phyloP scores from a whole-genome alignment of 192 early-diverging fungal genomes.

The Coemansia sp. region DNA sequence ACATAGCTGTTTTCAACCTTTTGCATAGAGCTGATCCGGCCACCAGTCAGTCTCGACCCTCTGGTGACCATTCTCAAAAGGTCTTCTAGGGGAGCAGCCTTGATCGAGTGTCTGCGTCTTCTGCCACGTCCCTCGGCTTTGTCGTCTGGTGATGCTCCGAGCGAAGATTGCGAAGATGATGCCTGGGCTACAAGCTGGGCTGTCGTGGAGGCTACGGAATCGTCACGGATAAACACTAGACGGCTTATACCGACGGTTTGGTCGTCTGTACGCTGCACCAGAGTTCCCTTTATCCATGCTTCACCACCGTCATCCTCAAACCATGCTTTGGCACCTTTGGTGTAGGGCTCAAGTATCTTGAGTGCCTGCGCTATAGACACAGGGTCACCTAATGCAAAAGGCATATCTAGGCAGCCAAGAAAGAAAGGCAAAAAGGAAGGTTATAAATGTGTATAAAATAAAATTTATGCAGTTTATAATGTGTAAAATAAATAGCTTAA shows the following conservation, averaged over 20 bases:
- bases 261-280: conserved; percentile 45
- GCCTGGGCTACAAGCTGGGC: conserved; percentile 39
- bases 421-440: conserved; percentile 1
- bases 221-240: conserved; percentile 44
- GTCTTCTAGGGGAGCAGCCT: conserved; percentile 29
- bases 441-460: background rate
- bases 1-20: conserved; percentile 27
- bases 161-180: background rate
- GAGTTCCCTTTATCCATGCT: conserved; percentile 75
- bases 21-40: conserved; percentile 35
- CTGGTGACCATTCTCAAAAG: conserved; percentile 33
- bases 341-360: conserved; percentile 61
- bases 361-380: conserved; percentile 35
- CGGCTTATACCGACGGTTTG: conserved; percentile 28
- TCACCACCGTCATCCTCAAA: conserved; percentile 81
- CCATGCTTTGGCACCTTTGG: conserved; percentile 79
- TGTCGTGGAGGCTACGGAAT: conserved; percentile 25
- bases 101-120: background rate
- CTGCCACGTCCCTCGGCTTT: background rate
- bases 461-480: too few species aligned
- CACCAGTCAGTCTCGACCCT: conserved; percentile 46
- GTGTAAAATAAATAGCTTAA: background rate
- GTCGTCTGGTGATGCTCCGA: background rate
- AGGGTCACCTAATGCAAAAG: conserved; percentile 24
- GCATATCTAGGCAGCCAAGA: conserved; percentile 15